Evolutionary conservation across 306 rosid species (phyloP).

Genomic region (Prunus armeniaca): DNA sequence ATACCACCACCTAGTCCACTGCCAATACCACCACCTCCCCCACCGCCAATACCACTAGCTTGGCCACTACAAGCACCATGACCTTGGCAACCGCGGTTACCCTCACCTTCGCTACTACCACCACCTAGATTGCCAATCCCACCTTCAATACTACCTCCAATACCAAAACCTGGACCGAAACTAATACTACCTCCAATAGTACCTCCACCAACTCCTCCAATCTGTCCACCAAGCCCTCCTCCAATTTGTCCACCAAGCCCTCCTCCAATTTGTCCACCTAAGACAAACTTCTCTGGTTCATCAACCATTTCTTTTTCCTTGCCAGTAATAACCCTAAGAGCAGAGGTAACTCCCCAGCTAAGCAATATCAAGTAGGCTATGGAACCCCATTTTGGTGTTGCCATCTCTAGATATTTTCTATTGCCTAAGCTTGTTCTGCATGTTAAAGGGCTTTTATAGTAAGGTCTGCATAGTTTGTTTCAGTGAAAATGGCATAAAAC

Average conservation of each 20-base stretch:
- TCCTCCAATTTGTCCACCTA: not conserved
- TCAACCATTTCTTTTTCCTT: not conserved
- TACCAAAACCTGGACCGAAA: not conserved
- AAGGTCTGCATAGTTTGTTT: not conserved
- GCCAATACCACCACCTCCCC: not conserved
- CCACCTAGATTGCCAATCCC: not conserved
- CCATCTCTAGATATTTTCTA: conserved; percentile 4
- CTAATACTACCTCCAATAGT: not conserved
- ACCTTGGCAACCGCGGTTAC: not conserved
- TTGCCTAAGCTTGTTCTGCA: not conserved
- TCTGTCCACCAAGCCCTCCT: not conserved
- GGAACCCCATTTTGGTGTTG: not conserved
- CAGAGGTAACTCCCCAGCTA: conserved; percentile 11
- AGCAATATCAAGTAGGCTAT: conserved; percentile 5
- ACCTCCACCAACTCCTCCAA: not conserved
- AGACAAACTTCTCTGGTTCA: not conserved
- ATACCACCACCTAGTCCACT: not conserved
- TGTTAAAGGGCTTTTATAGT: not conserved
- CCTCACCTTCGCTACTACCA: not conserved
- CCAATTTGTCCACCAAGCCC: not conserved
- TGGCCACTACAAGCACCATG: not conserved
- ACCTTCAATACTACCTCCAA: not conserved
- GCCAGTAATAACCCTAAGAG: not conserved
- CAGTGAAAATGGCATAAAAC: not conserved
- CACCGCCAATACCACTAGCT: not conserved